Evolutionary conservation across 805 yeast species (phyloP), one percentile per base, ranked within the genome.

Genomic region (Wickerhamomyces pijperi): DNA sequence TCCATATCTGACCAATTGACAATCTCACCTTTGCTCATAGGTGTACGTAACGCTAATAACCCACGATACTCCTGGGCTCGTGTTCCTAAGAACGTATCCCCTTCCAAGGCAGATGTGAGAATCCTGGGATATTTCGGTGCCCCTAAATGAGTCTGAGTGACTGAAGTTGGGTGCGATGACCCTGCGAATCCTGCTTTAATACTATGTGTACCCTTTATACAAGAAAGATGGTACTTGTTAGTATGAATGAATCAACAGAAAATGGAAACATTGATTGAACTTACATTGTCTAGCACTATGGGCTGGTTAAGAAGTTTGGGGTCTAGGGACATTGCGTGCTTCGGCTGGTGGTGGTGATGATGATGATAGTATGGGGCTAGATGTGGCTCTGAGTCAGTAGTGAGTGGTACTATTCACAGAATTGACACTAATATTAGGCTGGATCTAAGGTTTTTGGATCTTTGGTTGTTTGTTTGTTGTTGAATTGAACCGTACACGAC

Each of bases 101-200:
- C 77, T 34, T 76, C 74, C 3, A 72, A 56, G 11, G 76, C 74
- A 21, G 80, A 79, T 2, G 94, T 83, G 90, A 83, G 85, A 37
- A 83, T 73, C 51, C 83, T 78, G 29, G 77, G 72, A 55, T 88
- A 90, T 54, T 86, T 88, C 11, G 94, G 90, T 41, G 79, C 64
- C 4, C 97, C 97, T 3, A 85, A 69, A 56, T 79, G 59, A 18
- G 85, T 63, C 3, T 87, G 76, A 21, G 76, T 74, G 47, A 67
- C 68, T 35, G 72, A 58, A 49, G 75, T 71, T 3, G 97, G 97
- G 47, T 66, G 71, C 37, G 85, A 92, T 47, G 83, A 94, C 18
- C 97, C 96, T 1, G 96, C 94, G 58, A 88, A 84, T 1, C 97
- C 97, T 2, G 94, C 84, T 54, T 86, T 82, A 39, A 88, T 65